phyloP scores from a whole-genome alignment of 768 basidiomycete species.

The Tylopilus felleus region DNA sequence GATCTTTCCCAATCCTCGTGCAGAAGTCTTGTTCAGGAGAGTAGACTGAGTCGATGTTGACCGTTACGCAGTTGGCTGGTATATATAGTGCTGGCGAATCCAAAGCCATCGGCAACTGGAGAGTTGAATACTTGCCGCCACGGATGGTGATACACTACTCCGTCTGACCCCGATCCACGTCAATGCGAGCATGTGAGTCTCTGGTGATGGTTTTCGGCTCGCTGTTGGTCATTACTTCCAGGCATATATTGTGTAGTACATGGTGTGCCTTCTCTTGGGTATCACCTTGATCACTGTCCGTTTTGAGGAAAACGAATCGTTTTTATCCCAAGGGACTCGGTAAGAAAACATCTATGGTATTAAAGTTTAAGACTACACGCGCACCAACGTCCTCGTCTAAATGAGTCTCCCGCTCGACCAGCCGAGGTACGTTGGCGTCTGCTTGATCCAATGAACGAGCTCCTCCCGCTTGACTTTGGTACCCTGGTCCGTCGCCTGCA shows the following conservation, averaged over 20 bases:
- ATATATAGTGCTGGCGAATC: too few species aligned
- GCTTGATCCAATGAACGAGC: slow-evolving; percentile 62
- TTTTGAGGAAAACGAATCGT: neutral
- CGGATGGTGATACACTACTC: too few species aligned
- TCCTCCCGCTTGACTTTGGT: slow-evolving; percentile 59
- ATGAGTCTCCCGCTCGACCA: slow-evolving; percentile 33
- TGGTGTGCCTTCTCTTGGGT: too few species aligned
- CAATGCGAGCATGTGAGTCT: too few species aligned
- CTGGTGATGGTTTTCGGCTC: too few species aligned
- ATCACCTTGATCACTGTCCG: neutral
- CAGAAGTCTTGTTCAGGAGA: slow-evolving; percentile 12
- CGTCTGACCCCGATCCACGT: too few species aligned
- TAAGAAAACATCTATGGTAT: slow-evolving; percentile 4
- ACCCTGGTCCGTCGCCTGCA: slow-evolving; percentile 61
- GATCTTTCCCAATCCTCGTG: neutral
- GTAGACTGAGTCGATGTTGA: neutral
- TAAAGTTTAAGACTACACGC: neutral
- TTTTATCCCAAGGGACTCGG: neutral
- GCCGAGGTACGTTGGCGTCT: slow-evolving; percentile 28
- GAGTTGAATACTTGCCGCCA: too few species aligned
- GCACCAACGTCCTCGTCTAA: slow-evolving; percentile 4
- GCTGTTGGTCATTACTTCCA: too few species aligned
- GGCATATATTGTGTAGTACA: too few species aligned
- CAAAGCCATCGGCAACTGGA: too few species aligned
- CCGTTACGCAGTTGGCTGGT: too few species aligned